Evolutionary conservation across 371 early-diverging fungal species (phyloP).

Genomic region (Zychaea mexicana): DNA sequence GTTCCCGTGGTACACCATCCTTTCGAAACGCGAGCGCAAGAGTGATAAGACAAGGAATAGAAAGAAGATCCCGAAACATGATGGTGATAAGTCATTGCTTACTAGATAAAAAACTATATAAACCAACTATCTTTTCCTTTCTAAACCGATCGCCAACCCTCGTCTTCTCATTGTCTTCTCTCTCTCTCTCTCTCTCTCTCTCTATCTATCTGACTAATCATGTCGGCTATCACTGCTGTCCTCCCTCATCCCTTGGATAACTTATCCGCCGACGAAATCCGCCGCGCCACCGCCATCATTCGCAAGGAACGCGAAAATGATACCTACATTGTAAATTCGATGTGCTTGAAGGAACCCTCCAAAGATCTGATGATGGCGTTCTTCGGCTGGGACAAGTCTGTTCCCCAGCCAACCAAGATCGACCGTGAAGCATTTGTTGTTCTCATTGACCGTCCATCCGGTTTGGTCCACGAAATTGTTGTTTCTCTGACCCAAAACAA

Average conservation of each 20-base stretch:
- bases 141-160: no score
- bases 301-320: conserved; percentile 23
- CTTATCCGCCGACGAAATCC: conserved; percentile 31
- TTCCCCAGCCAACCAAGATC: conserved; percentile 21
- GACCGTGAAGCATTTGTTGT: conserved; percentile 45
- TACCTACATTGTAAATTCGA: conserved; percentile 38
- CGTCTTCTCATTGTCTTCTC: no score
- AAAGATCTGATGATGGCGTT: conserved; percentile 37
- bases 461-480: conserved; percentile 34
- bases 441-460: conserved; percentile 35
- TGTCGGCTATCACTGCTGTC: neutral
- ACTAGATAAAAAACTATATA: neutral
- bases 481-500: conserved; percentile 26
- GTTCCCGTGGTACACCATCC: no score
- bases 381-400: conserved; percentile 37
- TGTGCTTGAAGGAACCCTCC: conserved; percentile 40
- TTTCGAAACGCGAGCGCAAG: neutral
- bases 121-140: neutral
- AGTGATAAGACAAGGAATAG: neutral
- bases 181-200: neutral
- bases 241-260: neutral
- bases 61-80: no score
- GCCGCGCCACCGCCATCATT: conserved; percentile 26
- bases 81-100: no score
- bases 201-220: neutral